These are phyloP conservation scores for Tuber magnatum DNA, from an alignment of 495 filamentous ascomycete species.

Conservation along the genomic window DNA sequence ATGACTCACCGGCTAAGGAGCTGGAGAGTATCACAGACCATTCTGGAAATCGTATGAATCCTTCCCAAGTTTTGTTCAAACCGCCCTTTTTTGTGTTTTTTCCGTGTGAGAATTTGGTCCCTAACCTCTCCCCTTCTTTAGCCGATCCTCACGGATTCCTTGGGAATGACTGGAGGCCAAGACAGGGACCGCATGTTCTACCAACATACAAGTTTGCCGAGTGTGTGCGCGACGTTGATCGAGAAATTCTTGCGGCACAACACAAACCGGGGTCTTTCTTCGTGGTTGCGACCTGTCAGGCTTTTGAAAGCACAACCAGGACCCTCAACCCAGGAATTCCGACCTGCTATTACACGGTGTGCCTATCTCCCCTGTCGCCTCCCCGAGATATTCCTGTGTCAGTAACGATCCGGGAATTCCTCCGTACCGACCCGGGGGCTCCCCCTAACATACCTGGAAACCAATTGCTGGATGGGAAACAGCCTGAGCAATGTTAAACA, in stretches of 20 bases:
- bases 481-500: no score
- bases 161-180: background rate
- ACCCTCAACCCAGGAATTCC: background rate
- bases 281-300: background rate
- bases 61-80: background rate
- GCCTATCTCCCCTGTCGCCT: background rate
- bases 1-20: background rate
- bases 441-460: background rate
- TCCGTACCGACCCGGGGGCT: background rate
- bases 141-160: background rate
- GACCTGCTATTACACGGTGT: background rate
- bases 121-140: background rate
- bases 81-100: background rate
- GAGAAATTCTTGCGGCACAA: background rate
- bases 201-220: background rate
- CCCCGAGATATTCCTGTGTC: background rate
- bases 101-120: background rate
- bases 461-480: no score
- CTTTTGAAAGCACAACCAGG: background rate
- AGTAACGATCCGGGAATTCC: background rate
- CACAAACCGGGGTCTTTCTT: slow-evolving; percentile 1
- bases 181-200: background rate
- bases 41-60: background rate
- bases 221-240: background rate
- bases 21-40: background rate